Evolutionary conservation across 352 stramenopile genomes (phyloP).

Genomic region (Globisporangium spinosum): DNA sequence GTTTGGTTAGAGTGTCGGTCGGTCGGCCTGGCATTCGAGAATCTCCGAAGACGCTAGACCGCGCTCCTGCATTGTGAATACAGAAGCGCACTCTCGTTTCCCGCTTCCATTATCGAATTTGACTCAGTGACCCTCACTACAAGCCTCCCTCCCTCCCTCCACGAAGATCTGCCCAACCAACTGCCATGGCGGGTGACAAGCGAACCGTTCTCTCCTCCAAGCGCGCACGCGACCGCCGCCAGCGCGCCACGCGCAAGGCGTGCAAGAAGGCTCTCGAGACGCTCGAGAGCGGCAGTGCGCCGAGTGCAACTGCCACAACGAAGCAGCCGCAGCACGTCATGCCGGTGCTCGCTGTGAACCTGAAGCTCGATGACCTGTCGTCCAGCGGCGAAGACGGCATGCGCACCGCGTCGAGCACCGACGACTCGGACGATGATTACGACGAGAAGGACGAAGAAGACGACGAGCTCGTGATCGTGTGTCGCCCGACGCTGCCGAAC

Average conservation of each 20-base stretch:
- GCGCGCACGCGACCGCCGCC: conserved; percentile 55
- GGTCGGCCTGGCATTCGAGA: conserved; percentile 1
- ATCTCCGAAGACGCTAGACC: conserved; percentile 3
- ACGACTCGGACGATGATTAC: conserved; percentile 5
- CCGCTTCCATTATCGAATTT: conserved; percentile 8
- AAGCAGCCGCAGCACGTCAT: background rate
- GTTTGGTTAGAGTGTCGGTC: background rate
- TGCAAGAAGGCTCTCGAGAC: conserved; percentile 23
- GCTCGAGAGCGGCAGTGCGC: conserved; percentile 21
- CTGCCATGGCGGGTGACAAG: conserved; percentile 58
- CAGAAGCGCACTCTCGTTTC: background rate
- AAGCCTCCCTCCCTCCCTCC: background rate
- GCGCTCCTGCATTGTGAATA: too few relatives aligned
- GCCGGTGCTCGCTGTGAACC: conserved; percentile 15
- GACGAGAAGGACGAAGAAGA: conserved; percentile 35
- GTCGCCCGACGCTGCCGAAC: conserved; percentile 42
- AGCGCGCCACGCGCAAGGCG: conserved; percentile 37
- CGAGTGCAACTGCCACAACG: background rate
- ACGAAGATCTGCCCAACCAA: background rate
- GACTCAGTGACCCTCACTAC: background rate
- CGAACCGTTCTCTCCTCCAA: conserved; percentile 63
- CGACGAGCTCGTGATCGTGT: conserved; percentile 66
- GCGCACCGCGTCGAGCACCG: conserved; percentile 1
- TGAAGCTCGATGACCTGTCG: conserved; percentile 11
- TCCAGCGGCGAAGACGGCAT: conserved; percentile 3